These are phyloP conservation scores for Puccinia horiana DNA, from an alignment of 1,284 basidiomycete genomes.

Conservation along the genomic window DNA sequence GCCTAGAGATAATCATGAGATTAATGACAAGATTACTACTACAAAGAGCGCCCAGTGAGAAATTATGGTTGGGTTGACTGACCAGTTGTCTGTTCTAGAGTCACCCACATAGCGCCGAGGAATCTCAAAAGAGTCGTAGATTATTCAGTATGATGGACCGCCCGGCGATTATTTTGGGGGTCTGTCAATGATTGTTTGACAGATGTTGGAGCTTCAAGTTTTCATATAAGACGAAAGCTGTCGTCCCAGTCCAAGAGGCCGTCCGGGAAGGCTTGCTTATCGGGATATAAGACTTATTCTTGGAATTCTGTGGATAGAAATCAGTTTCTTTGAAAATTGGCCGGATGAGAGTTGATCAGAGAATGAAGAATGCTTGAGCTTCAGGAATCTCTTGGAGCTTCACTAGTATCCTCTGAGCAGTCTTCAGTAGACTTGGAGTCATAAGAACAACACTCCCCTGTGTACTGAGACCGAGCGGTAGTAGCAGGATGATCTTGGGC, in stretches of 20 bases:
- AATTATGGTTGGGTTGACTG: constrained; percentile 2
- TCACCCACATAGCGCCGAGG: constrained; percentile 23
- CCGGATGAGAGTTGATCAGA: no score
- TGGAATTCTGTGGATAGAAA: background rate
- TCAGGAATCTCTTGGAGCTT: no score
- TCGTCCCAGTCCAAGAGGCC: background rate
- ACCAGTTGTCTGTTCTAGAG: constrained; percentile 32
- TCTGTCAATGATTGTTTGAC: background rate
- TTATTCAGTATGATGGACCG: background rate
- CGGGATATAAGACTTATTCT: background rate
- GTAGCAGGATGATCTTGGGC: no score
- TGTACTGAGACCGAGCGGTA: no score
- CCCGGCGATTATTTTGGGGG: background rate
- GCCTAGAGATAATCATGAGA: background rate
- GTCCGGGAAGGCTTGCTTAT: background rate
- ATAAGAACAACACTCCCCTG: no score
- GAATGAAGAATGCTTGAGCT: no score
- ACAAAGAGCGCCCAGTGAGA: background rate
- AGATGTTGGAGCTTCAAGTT: background rate
- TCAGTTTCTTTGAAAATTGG: no score
- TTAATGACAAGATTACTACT: background rate
- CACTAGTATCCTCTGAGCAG: no score
- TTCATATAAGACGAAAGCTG: background rate
- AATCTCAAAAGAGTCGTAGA: background rate
- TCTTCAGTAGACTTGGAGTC: no score